phyloP scores from a whole-genome alignment of 176 grass and related monocot species.

The Rhynchospora tenuis region DNA sequence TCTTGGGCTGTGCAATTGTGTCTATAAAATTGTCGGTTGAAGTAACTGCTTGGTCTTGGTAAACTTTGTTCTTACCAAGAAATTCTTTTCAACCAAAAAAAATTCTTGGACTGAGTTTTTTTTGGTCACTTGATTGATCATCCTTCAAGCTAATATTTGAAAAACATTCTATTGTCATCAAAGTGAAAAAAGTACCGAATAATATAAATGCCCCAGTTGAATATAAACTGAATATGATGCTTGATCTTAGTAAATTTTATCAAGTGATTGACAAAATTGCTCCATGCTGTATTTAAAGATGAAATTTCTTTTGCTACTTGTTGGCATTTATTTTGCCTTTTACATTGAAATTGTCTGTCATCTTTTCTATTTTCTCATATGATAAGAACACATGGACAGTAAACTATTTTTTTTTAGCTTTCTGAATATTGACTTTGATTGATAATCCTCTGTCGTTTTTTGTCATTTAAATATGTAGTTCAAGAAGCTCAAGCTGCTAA shows the following conservation, averaged over 20 bases:
- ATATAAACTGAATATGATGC: not conserved
- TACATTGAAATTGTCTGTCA: not conserved
- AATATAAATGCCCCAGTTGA: not conserved
- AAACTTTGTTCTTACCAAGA: not conserved
- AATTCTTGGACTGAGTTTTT: not conserved
- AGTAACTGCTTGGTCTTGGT: not conserved
- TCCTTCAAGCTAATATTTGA: not conserved
- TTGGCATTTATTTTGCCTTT: not conserved
- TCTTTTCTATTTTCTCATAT: not conserved
- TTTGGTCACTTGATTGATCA: not conserved
- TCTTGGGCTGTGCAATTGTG: not conserved
- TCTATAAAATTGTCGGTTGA: not conserved
- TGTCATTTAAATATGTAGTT: slow-evolving; percentile 10
- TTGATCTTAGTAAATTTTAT: not conserved
- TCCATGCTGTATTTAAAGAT: not conserved
- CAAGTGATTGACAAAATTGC: not conserved
- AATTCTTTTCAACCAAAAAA: not conserved
- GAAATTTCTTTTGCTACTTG: not conserved
- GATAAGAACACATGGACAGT: not conserved
- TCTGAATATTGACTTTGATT: not conserved
- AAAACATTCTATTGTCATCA: not conserved
- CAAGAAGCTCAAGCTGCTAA: not conserved
- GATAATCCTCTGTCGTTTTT: not conserved
- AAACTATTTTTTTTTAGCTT: not conserved
- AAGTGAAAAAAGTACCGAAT: not conserved